Percentiles rank a stretch among this genome's conserved stretches.
These are phyloP conservation scores for Fusarium oligoseptatum DNA, from an alignment of 2,329 filamentous ascomycete genomes.

Conservation along the genomic window DNA sequence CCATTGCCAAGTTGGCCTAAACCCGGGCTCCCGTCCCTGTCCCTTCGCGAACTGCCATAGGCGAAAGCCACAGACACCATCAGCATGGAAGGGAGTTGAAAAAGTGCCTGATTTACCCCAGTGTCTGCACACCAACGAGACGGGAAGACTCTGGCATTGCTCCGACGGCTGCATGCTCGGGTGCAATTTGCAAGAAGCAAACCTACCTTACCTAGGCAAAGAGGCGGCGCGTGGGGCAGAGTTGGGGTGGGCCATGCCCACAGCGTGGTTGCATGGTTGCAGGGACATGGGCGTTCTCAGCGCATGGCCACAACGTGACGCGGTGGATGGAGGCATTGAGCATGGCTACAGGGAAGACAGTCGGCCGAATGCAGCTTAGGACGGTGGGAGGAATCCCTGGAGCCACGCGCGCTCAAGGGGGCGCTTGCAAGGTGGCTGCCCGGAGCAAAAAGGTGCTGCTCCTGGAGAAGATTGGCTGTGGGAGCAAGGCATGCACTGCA, in stretches of 20 bases:
- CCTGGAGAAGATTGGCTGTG: constrained; percentile 10
- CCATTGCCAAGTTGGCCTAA: constrained; percentile 17
- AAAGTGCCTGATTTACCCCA: neutral
- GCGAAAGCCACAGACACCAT: constrained; percentile 3
- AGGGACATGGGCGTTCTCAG: constrained; percentile 40
- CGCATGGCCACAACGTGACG: constrained; percentile 51
- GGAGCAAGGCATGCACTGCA: neutral
- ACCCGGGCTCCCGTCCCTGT: neutral
- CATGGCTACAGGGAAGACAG: constrained; percentile 45
- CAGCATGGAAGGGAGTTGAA: constrained; percentile 9
- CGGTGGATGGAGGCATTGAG: constrained; percentile 43
- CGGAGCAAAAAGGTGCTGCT: constrained; percentile 17
- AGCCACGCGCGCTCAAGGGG: constrained; percentile 54
- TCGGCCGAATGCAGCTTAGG: constrained; percentile 45
- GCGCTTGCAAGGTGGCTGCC: constrained; percentile 36
- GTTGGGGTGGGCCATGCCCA: constrained; percentile 30
- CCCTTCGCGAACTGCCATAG: constrained; percentile 9
- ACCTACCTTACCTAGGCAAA: constrained; percentile 3
- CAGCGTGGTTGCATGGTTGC: constrained; percentile 38
- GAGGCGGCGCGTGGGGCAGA: constrained; percentile 38
- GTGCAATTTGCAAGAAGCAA: constrained; percentile 20
- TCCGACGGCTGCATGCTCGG: constrained; percentile 32
- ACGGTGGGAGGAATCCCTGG: constrained; percentile 49
- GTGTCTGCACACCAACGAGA: constrained; percentile 2
- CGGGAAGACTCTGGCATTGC: constrained; percentile 18